A percentile compares a stretch with the other conserved stretches of the same genome.
These are phyloP conservation scores for Verticillium isaacii DNA, from an alignment of 2,329 filamentous ascomycete genomes.

Conservation along the genomic window DNA sequence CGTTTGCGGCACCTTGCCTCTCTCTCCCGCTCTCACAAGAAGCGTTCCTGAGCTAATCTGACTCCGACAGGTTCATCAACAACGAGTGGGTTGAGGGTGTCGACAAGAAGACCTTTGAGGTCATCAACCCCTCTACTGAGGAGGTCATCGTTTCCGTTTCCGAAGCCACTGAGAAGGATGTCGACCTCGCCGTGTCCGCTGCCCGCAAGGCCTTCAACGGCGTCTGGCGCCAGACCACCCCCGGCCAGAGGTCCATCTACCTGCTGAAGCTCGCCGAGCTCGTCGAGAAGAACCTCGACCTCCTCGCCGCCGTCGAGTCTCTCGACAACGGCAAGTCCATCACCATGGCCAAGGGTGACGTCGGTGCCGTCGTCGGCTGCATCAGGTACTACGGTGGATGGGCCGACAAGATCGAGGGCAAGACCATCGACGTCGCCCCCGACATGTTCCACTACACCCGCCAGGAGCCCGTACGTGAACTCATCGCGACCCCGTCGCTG, in stretches of 20 bases:
- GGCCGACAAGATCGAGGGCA: slow-evolving; percentile 88
- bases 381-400: slow-evolving; percentile 71
- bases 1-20: not conserved
- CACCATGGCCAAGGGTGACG: slow-evolving; percentile 70
- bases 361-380: slow-evolving; percentile 61
- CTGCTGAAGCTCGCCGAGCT: slow-evolving; percentile 77
- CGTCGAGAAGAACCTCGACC: slow-evolving; percentile 70
- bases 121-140: slow-evolving; percentile 83
- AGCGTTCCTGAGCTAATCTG: slow-evolving; percentile 14
- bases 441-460: slow-evolving; percentile 82
- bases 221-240: slow-evolving; percentile 62
- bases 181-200: slow-evolving; percentile 74
- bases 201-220: slow-evolving; percentile 83
- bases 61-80: slow-evolving; percentile 70
- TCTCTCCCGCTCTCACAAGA: not conserved
- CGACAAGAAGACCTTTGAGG: slow-evolving; percentile 87
- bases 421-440: slow-evolving; percentile 74
- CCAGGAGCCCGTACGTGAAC: slow-evolving; percentile 60
- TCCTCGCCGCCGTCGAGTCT: slow-evolving; percentile 77
- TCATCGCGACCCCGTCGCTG: not conserved
- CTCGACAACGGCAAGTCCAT: slow-evolving; percentile 86
- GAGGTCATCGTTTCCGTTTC: slow-evolving; percentile 77
- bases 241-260: slow-evolving; percentile 64
- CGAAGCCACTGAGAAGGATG: slow-evolving; percentile 85
- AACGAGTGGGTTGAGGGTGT: slow-evolving; percentile 82